Evolutionary conservation across 176 grass and related monocot genomes (phyloP).

Genomic region (Raddia distichophylla): DNA sequence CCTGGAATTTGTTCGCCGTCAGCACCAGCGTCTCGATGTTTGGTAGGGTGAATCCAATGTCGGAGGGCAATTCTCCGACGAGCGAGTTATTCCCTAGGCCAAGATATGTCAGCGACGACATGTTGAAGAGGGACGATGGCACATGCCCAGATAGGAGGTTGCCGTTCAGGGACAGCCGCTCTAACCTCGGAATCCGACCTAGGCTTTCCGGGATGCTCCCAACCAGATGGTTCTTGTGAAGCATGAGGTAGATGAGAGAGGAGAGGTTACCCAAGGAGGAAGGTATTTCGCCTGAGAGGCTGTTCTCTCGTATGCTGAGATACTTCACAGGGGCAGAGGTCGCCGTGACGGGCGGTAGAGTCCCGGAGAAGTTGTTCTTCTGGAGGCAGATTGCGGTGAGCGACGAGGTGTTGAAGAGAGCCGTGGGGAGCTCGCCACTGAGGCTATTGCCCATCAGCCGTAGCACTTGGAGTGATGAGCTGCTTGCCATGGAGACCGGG

Average conservation of each 20-base stretch:
- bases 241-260: conserved; percentile 4
- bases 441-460: conserved; percentile 40
- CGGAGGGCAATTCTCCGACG: background rate
- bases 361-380: background rate
- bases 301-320: conserved; percentile 35
- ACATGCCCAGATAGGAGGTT: conserved; percentile 38
- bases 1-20: conserved; percentile 36
- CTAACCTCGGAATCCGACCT: conserved; percentile 25
- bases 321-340: background rate
- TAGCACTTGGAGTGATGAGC: conserved; percentile 46
- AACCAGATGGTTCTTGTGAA: conserved; percentile 32
- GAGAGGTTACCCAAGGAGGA: conserved; percentile 51
- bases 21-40: conserved; percentile 30
- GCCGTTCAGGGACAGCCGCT: background rate
- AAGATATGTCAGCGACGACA: conserved; percentile 31
- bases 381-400: conserved; percentile 28
- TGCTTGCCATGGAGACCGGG: conserved; percentile 39
- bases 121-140: conserved; percentile 35
- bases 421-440: conserved; percentile 39
- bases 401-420: conserved; percentile 39
- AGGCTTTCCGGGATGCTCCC: conserved; percentile 55
- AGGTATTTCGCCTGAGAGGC: conserved; percentile 44
- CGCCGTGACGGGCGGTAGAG: conserved; percentile 20
- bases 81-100: conserved; percentile 36
- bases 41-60: conserved; percentile 23